Conservation (phyloP, 2,329 filamentous ascomycete genomes). For the Capronia americana region DNA sequence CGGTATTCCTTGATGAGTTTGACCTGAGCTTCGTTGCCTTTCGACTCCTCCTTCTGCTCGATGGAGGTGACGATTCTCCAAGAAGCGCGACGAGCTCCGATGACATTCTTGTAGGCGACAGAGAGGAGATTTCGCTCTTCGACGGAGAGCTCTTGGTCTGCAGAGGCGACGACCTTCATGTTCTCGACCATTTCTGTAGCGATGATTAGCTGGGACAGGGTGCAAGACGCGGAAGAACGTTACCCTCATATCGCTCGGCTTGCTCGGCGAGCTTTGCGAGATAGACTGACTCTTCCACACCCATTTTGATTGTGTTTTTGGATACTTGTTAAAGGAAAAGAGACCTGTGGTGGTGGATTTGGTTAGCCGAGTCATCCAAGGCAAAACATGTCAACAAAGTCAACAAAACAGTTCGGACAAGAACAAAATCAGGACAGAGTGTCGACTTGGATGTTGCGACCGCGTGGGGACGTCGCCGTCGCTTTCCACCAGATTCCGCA, state of each 20-base stretch:
- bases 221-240: conserved; percentile 36
- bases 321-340: conserved; percentile 25
- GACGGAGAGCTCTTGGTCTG: conserved; percentile 80
- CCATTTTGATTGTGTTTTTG: conserved; percentile 70
- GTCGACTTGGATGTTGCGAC: conserved; percentile 1
- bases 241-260: conserved; percentile 99
- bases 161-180: conserved; percentile 97
- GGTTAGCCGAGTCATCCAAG: conserved; percentile 29
- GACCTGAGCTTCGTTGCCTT: conserved; percentile 93
- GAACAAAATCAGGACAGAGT: background rate
- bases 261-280: conserved; percentile 99
- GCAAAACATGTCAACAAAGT: conserved; percentile 15
- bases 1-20: conserved; percentile 96
- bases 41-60: conserved; percentile 99
- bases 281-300: conserved; percentile 99
- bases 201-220: conserved; percentile 36
- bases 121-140: conserved; percentile 98
- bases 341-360: conserved; percentile 28
- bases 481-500: conserved; percentile 17
- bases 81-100: conserved; percentile 92
- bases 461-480: background rate
- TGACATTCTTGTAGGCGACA: conserved; percentile 99
- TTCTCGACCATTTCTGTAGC: conserved; percentile 95
- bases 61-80: conserved; percentile 99
- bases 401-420: conserved; percentile 8